These are phyloP conservation scores for Wickerhamomyces queroliae DNA, from an alignment of 805 yeast species.

Conservation along the genomic window DNA sequence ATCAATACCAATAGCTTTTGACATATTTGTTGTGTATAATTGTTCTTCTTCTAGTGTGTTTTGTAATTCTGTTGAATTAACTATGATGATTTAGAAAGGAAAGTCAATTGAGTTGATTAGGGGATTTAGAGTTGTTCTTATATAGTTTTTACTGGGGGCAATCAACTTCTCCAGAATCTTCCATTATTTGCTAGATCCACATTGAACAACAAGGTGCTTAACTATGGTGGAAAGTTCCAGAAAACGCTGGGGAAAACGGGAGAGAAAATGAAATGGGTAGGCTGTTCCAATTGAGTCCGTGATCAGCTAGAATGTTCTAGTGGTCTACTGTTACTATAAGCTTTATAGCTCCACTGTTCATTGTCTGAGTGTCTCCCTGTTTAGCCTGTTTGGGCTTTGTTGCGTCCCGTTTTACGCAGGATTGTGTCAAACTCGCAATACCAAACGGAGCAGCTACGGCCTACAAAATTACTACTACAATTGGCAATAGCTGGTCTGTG, in stretches of 20 bases:
- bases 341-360: no score
- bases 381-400: no score
- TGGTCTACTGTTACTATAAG: no score
- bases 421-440: not conserved
- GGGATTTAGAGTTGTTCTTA: no score
- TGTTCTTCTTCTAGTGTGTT: not conserved
- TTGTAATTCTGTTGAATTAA: not conserved
- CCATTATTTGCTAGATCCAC: no score
- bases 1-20: conserved; percentile 76
- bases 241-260: conserved; percentile 2
- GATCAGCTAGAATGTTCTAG: not conserved
- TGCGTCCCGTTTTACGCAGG: not conserved
- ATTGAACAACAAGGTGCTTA: not conserved
- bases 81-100: not conserved
- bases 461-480: not conserved
- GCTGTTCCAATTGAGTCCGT: no score
- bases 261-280: not conserved
- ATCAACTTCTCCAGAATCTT: not conserved
- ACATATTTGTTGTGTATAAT: conserved; percentile 28
- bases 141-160: conserved; percentile 3
- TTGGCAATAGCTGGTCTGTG: no score
- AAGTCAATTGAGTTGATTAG: not conserved
- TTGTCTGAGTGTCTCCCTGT: no score
- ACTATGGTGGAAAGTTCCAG: conserved; percentile 4
- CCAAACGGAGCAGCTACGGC: no score